Evolutionary conservation across 441 rosid species (phyloP).

Genomic region (Populus trichocarpa): DNA sequence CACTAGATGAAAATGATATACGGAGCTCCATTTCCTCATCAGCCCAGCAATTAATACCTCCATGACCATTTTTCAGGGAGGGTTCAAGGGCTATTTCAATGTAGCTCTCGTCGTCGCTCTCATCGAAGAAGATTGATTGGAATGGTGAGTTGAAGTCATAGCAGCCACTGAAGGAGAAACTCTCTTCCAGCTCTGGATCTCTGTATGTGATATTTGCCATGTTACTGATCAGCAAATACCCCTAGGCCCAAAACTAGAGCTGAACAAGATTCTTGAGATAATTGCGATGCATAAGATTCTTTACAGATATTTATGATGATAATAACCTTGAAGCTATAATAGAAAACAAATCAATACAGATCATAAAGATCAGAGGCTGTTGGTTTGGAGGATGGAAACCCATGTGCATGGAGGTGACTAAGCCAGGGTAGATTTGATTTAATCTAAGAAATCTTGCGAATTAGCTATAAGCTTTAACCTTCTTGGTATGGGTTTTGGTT

Average conservation of each 20-base stretch:
- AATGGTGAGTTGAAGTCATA: slow-evolving; percentile 17
- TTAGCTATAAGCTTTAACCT: neutral
- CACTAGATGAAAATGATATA: slow-evolving; percentile 25
- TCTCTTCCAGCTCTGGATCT: slow-evolving; percentile 25
- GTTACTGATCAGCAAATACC: neutral
- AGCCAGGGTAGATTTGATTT: neutral
- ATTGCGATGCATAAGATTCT: neutral
- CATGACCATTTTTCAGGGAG: neutral
- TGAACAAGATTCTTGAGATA: neutral
- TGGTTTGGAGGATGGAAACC: neutral
- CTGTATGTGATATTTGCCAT: slow-evolving; percentile 14
- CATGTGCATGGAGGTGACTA: slow-evolving; percentile 4
- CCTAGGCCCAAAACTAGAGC: neutral
- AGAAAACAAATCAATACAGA: slow-evolving; percentile 7
- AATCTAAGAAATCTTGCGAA: neutral
- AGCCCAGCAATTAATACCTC: neutral
- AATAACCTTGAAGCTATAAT: neutral
- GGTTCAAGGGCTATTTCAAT: slow-evolving; percentile 32
- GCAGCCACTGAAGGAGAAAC: slow-evolving; percentile 29
- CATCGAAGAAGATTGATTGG: slow-evolving; percentile 7
- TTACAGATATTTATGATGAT: neutral
- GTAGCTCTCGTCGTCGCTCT: slow-evolving; percentile 21
- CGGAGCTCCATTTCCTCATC: slow-evolving; percentile 20
- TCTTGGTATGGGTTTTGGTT: neutral
- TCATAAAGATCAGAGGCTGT: neutral